Conservation (phyloP, 1,284 basidiomycete genomes). For the Phenoliferia sp. region DNA sequence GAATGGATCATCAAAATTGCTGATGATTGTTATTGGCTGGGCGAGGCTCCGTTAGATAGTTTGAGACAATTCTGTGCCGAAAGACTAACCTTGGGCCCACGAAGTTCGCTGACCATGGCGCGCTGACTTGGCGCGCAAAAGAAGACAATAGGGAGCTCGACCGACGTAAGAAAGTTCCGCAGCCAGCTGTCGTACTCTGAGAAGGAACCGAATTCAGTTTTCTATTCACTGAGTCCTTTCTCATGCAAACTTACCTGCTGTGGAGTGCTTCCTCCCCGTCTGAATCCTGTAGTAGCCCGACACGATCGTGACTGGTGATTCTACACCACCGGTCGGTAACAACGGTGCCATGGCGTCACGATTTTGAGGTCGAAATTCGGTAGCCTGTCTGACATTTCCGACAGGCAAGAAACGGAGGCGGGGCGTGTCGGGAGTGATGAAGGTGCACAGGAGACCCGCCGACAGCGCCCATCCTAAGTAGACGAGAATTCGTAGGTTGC, state of each 20-base stretch:
- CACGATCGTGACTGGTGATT: constrained; percentile 27
- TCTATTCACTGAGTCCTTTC: neutral
- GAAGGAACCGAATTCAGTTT: neutral
- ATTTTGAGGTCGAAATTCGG: neutral
- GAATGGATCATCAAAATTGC: constrained; percentile 25
- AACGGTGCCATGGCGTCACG: no score
- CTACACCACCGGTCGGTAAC: neutral
- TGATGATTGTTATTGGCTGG: constrained; percentile 30
- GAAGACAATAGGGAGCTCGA: constrained; percentile 34
- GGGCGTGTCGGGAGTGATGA: constrained; percentile 9
- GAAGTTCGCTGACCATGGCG: constrained; percentile 16
- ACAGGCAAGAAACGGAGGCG: neutral
- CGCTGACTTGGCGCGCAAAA: constrained; percentile 31
- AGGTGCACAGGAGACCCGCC: constrained; percentile 9
- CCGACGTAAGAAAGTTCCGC: constrained; percentile 28
- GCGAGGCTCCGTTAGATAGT: neutral
- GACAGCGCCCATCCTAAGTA: constrained; percentile 21
- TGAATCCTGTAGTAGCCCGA: constrained; percentile 33
- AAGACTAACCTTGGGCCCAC: constrained; percentile 30
- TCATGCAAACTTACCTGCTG: constrained; percentile 18
- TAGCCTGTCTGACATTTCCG: neutral
- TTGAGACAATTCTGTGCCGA: neutral
- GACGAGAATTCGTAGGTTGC: constrained; percentile 6
- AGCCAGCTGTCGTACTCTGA: constrained; percentile 34
- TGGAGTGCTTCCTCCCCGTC: constrained; percentile 32